Conservation (phyloP, 805 yeast genomes). For the Ogataea nonfermentans region DNA sequence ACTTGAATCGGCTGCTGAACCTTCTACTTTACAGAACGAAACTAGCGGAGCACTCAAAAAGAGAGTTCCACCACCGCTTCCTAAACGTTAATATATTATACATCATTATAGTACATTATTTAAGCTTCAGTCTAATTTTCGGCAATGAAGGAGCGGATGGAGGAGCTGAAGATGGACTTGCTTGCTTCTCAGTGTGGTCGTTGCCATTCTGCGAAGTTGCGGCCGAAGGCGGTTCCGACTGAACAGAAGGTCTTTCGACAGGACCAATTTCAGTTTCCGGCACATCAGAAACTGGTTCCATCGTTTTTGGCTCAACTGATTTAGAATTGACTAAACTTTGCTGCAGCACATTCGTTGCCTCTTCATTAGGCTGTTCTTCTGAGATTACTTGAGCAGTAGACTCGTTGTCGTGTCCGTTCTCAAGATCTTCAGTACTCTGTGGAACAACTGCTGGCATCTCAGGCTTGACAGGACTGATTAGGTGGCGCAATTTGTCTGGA, state of each 20-base stretch:
- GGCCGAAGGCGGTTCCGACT: too few species aligned
- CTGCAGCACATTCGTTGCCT: neutral
- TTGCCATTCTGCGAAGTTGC: too few species aligned
- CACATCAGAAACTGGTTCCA: too few species aligned
- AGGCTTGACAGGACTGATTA: conserved; percentile 1
- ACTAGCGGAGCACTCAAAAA: neutral
- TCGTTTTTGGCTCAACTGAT: too few species aligned
- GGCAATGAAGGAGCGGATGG: conserved; percentile 1
- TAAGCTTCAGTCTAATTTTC: conserved; percentile 23
- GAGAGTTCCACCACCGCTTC: conserved; percentile 21
- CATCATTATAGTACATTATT: conserved; percentile 15
- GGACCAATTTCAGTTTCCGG: too few species aligned
- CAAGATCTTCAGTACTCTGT: neutral
- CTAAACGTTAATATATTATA: conserved; percentile 15
- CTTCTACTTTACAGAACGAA: neutral
- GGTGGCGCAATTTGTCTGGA: conserved; percentile 7
- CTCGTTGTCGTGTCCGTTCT: neutral
- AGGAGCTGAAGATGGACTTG: neutral
- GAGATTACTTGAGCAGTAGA: too few species aligned
- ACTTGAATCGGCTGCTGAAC: neutral
- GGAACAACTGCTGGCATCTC: neutral
- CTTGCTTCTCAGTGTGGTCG: neutral
- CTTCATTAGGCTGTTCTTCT: conserved; percentile 1
- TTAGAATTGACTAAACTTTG: too few species aligned
- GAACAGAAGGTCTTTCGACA: too few species aligned